Evolutionary conservation across 140 eudicot species (phyloP), one percentile per base, ranked within the genome.

Genomic region (Senecio squalidus): DNA sequence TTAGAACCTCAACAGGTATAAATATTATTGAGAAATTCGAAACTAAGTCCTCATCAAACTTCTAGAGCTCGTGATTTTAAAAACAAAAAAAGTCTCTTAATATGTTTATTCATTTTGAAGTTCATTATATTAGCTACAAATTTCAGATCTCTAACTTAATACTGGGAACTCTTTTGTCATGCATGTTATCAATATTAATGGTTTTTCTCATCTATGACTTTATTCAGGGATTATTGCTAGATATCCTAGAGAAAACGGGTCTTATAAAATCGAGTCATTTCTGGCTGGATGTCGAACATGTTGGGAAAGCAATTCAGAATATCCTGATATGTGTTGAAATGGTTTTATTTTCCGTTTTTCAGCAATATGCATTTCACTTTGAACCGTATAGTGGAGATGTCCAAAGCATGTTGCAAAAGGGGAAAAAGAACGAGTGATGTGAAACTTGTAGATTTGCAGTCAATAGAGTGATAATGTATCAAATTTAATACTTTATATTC

Each of bases 321-420:
- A 61, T 81, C 26, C 30, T 81, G 73, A 60, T 84, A 7, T 79
- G 86, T 50, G 70, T 83, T 14, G 98, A 92, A 71, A 87, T 92
- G 98, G 82, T 84, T 31, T 20, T 66, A 64, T 84, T 86, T 67
- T 77, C 98, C 5, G 91, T 92, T 18, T 72, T 92, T 63, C 98
- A 92, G 53, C 96, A 87, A 72, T 92, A 92, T 61, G 98, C 98
- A n/a, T 92, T 68, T 68, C 88, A 87, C 63, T 79, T 72, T 65
- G 55, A 79, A 41, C 82, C 82, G 27, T 91, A 91, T 48, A 78
- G 85, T 38, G 98, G 98, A 66, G 84, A 79, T 20, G 82, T 81
- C 0, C 84, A 84, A 40, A 20, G 86, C 3, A 82, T 64, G 72
- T 49, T 80, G 66, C 67, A 69, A 49, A 41, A 63, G 66, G 74